Conservation (phyloP, 768 basidiomycete species). For the Tubosaeta sp. region DNA sequence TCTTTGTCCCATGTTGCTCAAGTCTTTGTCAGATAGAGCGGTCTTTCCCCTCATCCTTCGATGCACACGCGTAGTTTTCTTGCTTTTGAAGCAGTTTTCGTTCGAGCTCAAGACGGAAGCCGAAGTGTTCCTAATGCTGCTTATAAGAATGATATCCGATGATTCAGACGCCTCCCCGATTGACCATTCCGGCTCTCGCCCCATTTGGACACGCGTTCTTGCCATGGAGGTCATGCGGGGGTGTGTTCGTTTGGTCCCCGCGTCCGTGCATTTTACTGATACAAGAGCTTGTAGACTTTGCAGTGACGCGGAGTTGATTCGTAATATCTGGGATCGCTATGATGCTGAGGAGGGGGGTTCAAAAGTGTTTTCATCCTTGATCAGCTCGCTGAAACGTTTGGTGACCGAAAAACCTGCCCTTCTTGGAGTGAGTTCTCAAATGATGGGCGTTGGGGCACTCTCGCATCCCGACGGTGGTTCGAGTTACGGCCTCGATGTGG, state of each 20-base stretch:
- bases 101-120: slow-evolving; percentile 75
- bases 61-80: slow-evolving; percentile 89
- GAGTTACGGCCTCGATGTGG: slow-evolving; percentile 57
- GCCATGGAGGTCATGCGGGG: slow-evolving; percentile 92
- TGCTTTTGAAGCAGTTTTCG: slow-evolving; percentile 89
- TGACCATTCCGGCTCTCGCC: slow-evolving; percentile 38
- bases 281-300: slow-evolving; percentile 50
- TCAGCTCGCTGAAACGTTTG: slow-evolving; percentile 80
- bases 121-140: slow-evolving; percentile 78
- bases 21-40: slow-evolving; percentile 76
- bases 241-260: slow-evolving; percentile 31
- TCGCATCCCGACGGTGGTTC: slow-evolving; percentile 28
- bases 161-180: slow-evolving; percentile 35
- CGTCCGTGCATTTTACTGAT: slow-evolving; percentile 2
- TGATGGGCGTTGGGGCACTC: slow-evolving; percentile 73
- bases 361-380: slow-evolving; percentile 70
- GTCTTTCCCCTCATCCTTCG: slow-evolving; percentile 86
- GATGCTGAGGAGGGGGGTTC: slow-evolving; percentile 58
- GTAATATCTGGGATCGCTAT: slow-evolving; percentile 75
- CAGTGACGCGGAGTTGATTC: slow-evolving; percentile 73
- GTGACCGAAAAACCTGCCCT: slow-evolving; percentile 85
- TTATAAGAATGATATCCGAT: slow-evolving; percentile 61
- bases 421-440: slow-evolving; percentile 74
- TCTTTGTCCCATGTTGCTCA: slow-evolving; percentile 85
- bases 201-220: slow-evolving; percentile 85